Percentiles rank a stretch among this genome's conserved stretches.
These are phyloP conservation scores for Helicocarpus griseus DNA, from an alignment of 2,329 filamentous ascomycete genomes.

Conservation along the genomic window DNA sequence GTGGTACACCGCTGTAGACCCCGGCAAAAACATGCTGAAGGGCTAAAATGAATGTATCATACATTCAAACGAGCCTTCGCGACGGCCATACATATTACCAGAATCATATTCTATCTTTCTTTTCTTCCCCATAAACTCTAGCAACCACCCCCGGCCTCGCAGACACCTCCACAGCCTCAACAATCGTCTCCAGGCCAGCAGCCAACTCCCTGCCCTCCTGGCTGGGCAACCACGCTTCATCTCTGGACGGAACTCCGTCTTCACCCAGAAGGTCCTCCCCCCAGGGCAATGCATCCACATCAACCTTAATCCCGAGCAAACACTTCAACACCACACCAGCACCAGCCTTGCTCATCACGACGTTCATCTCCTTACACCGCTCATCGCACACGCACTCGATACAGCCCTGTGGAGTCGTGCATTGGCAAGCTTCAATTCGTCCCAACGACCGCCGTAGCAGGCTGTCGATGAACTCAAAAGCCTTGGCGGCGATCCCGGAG, in stretches of 20 bases:
- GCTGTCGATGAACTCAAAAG: slow-evolving; percentile 82
- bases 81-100: not conserved
- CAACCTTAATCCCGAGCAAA: slow-evolving; percentile 65
- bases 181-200: slow-evolving; percentile 70
- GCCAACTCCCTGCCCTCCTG: slow-evolving; percentile 47
- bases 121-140: slow-evolving; percentile 17
- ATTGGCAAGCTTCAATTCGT: slow-evolving; percentile 66
- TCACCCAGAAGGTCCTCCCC: slow-evolving; percentile 72
- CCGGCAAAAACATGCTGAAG: too few relatives aligned
- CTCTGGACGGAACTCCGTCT: slow-evolving; percentile 67
- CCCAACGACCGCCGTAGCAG: slow-evolving; percentile 66
- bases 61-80: too few relatives aligned
- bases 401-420: slow-evolving; percentile 60
- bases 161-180: slow-evolving; percentile 59
- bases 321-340: slow-evolving; percentile 70
- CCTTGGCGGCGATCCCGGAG: slow-evolving; percentile 80
- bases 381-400: slow-evolving; percentile 84
- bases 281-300: slow-evolving; percentile 77
- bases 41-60: too few relatives aligned
- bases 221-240: not conserved
- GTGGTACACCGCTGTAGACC: too few relatives aligned
- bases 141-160: slow-evolving; percentile 20
- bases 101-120: not conserved
- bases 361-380: slow-evolving; percentile 73
- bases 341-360: slow-evolving; percentile 89